Base-by-base conservation (phyloP, 139 green algal species). In the Pseudopediastrum boryanum region DNA sequence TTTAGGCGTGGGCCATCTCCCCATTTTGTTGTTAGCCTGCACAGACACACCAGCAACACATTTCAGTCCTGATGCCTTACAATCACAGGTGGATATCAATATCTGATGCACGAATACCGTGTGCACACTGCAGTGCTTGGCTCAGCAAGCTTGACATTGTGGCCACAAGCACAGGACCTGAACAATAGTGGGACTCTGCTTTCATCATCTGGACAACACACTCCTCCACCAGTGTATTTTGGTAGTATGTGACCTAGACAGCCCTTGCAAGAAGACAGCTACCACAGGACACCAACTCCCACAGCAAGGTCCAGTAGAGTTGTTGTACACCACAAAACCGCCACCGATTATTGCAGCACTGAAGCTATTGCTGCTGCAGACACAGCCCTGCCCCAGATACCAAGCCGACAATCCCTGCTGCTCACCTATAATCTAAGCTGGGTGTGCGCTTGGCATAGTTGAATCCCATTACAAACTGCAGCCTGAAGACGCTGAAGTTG, bases 11-110 rank as follows among this genome's bases (percentile, higher is more conserved):
- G 65, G 5, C 82, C 85, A 31, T 90, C 86, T n/a, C 81, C 80
- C 86, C 86, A 90, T 48, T 90, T 86, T 19, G 84, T 89, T 10
- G 80, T 83, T 7, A 89, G 38, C 61, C 84, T 85, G 79, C 10
- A 73, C 23, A 23, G 39, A 1, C 10, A 25, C 46, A 56, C 19
- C 42, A 31, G 29, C 59, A 51, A 33, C 43, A 71, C n/a, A n/a
- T n/a, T n/a, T n/a, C n/a, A n/a, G n/a, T n/a, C n/a, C n/a, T n/a
- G n/a, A n/a, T n/a, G n/a, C n/a, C n/a, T n/a, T n/a, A n/a, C n/a
- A n/a, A n/a, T n/a, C n/a, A n/a, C n/a, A n/a, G n/a, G n/a, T n/a
- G n/a, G n/a, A n/a, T n/a, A n/a, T n/a, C n/a, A n/a, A n/a, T n/a
- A n/a, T n/a, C n/a, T n/a, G n/a, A n/a, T n/a, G n/a, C n/a, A n/a